Evolutionary conservation across 2,329 filamentous ascomycete genomes (phyloP), one percentile per base, ranked within the genome.

Genomic region (Tolypocladium sp.): DNA sequence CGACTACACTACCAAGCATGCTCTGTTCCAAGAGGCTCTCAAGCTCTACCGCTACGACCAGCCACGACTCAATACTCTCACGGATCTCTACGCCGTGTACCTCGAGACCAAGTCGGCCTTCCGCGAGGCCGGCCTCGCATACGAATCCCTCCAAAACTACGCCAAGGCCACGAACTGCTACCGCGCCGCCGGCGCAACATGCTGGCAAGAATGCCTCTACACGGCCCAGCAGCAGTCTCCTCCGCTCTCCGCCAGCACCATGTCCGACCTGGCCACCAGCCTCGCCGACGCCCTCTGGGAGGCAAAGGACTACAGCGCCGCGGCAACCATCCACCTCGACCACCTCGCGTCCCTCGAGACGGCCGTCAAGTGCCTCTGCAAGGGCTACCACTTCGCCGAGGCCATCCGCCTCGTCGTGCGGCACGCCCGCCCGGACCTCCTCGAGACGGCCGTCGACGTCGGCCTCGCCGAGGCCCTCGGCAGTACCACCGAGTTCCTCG

Each of bases 191-290:
- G 90, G 91, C 44, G 82, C 82, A 2, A 73, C 79, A 4, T 84
- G 90, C 74, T 99, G 94, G 94, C 91, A 90, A 57, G 93, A 99
- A 73, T 91, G 91, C 30, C 84, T 99, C 55, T 91, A 89, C 66
- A 85, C 85, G 54, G 92, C 92, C 6, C 84, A 86, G 58, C 83
- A 90, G 59, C 84, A 86, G 63, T 68, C 72, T 2, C 82, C 88
- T 1, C 81, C 87, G 0, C 72, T 92, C 4, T 79, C 85, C 0
- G 67, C 79, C 0, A 76, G 80, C 0, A 82, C 89, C 17, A 78
- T 96, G 40, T 69, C 72, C 4, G 82, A 85, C 41, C 83, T 97
- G 22, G 91, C 91, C n/a, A 78, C 77, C 0, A 82, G 83, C 0
- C 84, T 99, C 5, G 89, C 89, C 1, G 90, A 93, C 58, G 88